Evolutionary conservation across 2,329 filamentous ascomycete genomes (phyloP).

Genomic region (Pestalotiopsis sp.): DNA sequence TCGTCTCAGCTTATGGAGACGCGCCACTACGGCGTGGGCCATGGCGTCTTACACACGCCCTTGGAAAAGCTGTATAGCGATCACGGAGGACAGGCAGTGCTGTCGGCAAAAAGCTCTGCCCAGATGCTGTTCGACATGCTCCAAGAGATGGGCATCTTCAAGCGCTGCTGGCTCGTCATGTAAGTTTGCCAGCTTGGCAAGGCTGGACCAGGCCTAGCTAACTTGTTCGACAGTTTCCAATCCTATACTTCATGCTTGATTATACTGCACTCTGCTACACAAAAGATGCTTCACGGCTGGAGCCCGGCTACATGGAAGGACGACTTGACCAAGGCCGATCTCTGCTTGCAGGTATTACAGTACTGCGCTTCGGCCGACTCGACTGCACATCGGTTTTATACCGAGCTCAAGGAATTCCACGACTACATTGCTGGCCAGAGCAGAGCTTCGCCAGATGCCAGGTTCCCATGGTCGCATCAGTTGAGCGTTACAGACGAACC

Average conservation of each 20-base stretch:
- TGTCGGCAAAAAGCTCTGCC: slow-evolving; percentile 27
- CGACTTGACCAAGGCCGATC: slow-evolving; percentile 26
- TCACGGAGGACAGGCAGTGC: slow-evolving; percentile 24
- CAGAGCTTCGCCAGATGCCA: neutral
- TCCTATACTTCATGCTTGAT: slow-evolving; percentile 30
- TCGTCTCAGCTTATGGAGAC: slow-evolving; percentile 24
- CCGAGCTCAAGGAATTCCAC: neutral
- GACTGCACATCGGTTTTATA: neutral
- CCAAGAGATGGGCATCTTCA: slow-evolving; percentile 21
- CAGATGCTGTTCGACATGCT: slow-evolving; percentile 24
- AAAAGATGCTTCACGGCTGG: slow-evolving; percentile 30
- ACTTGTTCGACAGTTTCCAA: slow-evolving; percentile 24
- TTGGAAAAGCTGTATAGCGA: slow-evolving; percentile 13
- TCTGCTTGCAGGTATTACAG: slow-evolving; percentile 23
- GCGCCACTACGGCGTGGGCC: neutral
- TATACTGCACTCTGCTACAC: slow-evolving; percentile 30
- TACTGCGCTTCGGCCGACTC: slow-evolving; percentile 13
- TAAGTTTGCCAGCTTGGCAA: slow-evolving; percentile 15
- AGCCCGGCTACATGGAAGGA: slow-evolving; percentile 21
- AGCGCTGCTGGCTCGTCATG: slow-evolving; percentile 32
- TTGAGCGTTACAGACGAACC: neutral
- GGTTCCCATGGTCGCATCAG: neutral
- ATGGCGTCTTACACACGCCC: neutral
- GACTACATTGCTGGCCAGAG: neutral
- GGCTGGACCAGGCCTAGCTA: neutral